phyloP scores from a whole-genome alignment of 2,329 filamentous ascomycete species.

The Claviceps quebecensis region DNA sequence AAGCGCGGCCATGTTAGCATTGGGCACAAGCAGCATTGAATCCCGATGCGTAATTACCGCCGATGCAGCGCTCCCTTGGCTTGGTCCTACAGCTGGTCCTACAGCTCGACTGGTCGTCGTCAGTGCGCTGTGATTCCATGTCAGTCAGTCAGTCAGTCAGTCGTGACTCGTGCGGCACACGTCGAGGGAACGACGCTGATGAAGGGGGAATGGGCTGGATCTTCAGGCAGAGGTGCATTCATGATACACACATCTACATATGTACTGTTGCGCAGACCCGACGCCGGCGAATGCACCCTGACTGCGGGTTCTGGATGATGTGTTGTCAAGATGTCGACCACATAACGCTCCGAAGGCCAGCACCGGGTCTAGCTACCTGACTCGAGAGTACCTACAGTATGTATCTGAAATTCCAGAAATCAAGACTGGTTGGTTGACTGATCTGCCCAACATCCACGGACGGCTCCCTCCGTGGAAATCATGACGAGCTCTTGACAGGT shows the following conservation, averaged over 20 bases:
- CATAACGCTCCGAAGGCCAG: conserved; percentile 14
- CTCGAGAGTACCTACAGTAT: too few relatives aligned
- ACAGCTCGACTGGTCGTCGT: not conserved
- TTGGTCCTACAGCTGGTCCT: not conserved
- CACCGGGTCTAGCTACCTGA: not conserved
- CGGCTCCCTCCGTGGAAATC: not conserved
- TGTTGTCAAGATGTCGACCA: conserved; percentile 33
- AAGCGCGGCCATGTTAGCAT: conserved; percentile 19
- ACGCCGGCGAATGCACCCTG: not conserved
- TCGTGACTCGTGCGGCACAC: not conserved
- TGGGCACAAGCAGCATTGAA: conserved; percentile 14
- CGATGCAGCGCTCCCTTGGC: not conserved
- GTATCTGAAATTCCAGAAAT: too few relatives aligned
- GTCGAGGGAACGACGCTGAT: not conserved
- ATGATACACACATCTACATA: not conserved
- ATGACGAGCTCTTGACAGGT: not conserved
- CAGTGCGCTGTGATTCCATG: not conserved
- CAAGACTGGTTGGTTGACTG: not conserved
- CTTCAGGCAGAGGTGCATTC: conserved; percentile 9
- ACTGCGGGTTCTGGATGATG: conserved; percentile 23
- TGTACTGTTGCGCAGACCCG: not conserved
- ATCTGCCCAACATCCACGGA: not conserved
- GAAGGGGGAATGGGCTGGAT: not conserved
- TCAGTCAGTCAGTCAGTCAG: not conserved
- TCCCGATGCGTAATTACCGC: conserved; percentile 4